Conservation (phyloP, 805 yeast genomes). For the Yarrowia osloensis region DNA sequence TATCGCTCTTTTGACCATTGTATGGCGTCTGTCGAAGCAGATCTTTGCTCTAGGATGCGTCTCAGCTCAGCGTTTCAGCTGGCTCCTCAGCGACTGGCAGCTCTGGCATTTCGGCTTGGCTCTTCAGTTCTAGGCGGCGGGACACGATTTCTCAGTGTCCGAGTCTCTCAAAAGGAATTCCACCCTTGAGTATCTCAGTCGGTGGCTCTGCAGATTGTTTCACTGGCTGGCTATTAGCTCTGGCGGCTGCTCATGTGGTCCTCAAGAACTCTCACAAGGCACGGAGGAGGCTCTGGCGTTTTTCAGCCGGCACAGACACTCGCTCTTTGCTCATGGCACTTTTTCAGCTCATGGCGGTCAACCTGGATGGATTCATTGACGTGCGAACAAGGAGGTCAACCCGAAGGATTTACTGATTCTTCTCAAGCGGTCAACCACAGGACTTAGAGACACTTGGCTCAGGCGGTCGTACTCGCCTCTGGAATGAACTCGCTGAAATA, state of each 20-base stretch:
- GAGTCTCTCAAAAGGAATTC: not conserved
- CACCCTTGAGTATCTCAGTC: not conserved
- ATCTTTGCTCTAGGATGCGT: not conserved
- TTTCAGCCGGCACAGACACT: not conserved
- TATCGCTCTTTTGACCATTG: not conserved
- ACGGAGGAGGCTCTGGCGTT: not conserved
- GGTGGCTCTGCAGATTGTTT: not conserved
- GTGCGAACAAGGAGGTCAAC: not conserved
- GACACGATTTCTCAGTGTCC: too few relatives aligned
- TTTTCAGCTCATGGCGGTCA: slow-evolving; percentile 1
- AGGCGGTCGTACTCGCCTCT: not conserved
- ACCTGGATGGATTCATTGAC: not conserved
- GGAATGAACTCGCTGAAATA: not conserved
- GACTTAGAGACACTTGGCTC: not conserved
- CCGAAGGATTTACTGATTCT: not conserved
- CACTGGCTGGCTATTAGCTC: not conserved
- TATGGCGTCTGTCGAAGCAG: not conserved
- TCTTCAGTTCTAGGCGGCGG: slow-evolving; percentile 7
- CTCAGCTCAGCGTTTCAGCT: not conserved
- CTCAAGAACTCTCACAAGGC: slow-evolving; percentile 1
- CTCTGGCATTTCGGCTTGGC: slow-evolving; percentile 8
- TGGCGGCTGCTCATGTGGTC: slow-evolving; percentile 2
- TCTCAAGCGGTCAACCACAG: slow-evolving; percentile 6
- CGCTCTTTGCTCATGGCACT: not conserved
- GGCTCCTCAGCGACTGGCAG: not conserved